Evolutionary conservation across 768 basidiomycete species (phyloP), one percentile per base, ranked within the genome.

Genomic region (Auricularia auricula-judae): DNA sequence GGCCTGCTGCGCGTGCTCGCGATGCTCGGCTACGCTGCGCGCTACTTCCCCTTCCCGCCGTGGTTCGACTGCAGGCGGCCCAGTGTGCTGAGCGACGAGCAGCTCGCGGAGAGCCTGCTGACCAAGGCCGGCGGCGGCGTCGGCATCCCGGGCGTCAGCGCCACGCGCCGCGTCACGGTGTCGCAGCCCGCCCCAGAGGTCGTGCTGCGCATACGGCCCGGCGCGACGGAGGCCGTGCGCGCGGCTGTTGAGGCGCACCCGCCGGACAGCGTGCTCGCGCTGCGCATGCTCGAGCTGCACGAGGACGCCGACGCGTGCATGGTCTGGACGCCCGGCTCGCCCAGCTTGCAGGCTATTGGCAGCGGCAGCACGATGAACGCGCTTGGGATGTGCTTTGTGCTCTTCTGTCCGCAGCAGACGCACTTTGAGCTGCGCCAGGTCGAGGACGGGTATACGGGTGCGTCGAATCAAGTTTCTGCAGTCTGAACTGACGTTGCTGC

Each of bases 291-390:
- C 2, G 56, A 59, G 33, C 56, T 59, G 56, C 56, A 59, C 56
- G 56, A 59, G 23, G 56, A 59, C 56, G 56, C 56, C 23, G 56
- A 59, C 56, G 23, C 56, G 23, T 59, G 56, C 23, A 59, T 59
- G 56, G 56, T 59, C 29, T 59, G 23, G 29, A 34, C 29, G 34
- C 56, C 56, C 29, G 56, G 56, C 4, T 10, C 4, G 5, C 4
- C 56, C 7, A 7, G 16, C 23, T 18, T 51, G 5, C 56, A 59
- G 14, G 56, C 56, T 5, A 59, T 59, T 29, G 56, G 56, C 2
- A 35, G 29, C 3, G 56, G 56, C 23, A 14, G 10, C 23, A 29
- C 23, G 2, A 59, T 59, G 56, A 34, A 59, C 56, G 34, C 56
- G 56, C 56, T 59, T 18, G 56, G 29, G 56, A 35, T 35, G 23